phyloP scores from a whole-genome alignment of 106 monocot genomes.

The Alisma plantagoaquatica region DNA sequence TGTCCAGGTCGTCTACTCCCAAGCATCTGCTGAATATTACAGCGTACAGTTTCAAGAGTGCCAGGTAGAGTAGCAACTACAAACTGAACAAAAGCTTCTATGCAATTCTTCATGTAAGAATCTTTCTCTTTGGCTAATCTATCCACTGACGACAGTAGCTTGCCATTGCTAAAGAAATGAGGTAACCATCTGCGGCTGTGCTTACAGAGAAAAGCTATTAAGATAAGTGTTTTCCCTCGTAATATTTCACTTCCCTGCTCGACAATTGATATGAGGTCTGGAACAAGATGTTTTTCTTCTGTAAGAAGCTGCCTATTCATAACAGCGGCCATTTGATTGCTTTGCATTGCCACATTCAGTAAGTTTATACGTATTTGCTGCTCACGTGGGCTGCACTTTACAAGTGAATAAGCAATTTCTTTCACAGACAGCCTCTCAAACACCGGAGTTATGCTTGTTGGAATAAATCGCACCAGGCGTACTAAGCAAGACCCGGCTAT shows the following conservation, averaged over 20 bases:
- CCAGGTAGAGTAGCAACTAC: conserved; percentile 47
- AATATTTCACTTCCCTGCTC: conserved; percentile 84
- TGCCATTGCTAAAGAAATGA: conserved; percentile 71
- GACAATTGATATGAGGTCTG: conserved; percentile 49
- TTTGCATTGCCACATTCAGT: conserved; percentile 56
- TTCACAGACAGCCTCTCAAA: conserved; percentile 80
- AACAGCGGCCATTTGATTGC: conserved; percentile 27
- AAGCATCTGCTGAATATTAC: conserved; percentile 78
- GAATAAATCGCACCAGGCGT: conserved; percentile 65
- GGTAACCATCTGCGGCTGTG: conserved; percentile 83
- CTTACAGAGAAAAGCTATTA: conserved; percentile 88
- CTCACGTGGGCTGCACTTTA: conserved; percentile 65
- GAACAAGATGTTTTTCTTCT: conserved; percentile 72
- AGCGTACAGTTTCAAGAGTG: conserved; percentile 62
- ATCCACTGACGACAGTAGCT: conserved; percentile 65
- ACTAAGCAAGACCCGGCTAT: conserved; percentile 94
- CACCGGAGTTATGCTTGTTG: conserved; percentile 44
- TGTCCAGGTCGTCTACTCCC: conserved; percentile 63
- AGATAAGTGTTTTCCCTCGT: conserved; percentile 81
- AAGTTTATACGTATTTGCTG: conserved; percentile 79
- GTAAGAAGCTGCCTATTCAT: conserved; percentile 47
- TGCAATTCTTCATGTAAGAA: conserved; percentile 52
- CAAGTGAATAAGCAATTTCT: conserved; percentile 48
- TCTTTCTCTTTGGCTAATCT: conserved; percentile 79
- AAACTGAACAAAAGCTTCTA: conserved; percentile 63